These are phyloP conservation scores for Globomyces pollinis-pini DNA, from an alignment of 192 early-diverging fungal species.

Conservation along the genomic window DNA sequence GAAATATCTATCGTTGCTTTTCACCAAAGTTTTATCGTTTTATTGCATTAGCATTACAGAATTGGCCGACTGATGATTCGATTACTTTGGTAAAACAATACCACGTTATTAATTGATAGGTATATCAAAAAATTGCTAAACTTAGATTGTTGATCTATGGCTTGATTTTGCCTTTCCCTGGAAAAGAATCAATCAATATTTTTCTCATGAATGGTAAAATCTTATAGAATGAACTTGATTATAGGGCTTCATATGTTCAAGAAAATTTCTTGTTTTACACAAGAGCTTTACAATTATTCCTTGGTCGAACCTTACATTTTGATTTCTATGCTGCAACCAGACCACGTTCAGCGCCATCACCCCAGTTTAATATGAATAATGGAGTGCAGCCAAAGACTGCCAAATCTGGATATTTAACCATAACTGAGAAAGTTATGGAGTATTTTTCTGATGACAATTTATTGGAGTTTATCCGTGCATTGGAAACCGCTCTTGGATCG, in stretches of 20 bases:
- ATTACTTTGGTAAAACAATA: background rate
- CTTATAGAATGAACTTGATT: background rate
- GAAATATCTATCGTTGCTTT: background rate
- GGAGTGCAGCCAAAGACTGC: background rate
- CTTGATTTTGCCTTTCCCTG: slow-evolving; percentile 3
- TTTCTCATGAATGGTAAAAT: background rate
- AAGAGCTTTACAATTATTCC: background rate
- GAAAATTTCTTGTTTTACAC: slow-evolving; percentile 10
- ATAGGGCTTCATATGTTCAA: background rate
- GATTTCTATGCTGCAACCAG: slow-evolving; percentile 3
- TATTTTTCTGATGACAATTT: background rate
- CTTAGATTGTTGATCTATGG: slow-evolving; percentile 6
- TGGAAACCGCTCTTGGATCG: background rate
- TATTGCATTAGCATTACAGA: background rate
- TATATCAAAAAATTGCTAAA: background rate
- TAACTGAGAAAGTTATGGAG: background rate
- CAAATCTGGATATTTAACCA: background rate
- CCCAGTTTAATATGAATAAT: no score
- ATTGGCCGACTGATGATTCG: slow-evolving; percentile 1
- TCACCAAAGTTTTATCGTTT: background rate
- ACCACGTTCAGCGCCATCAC: background rate
- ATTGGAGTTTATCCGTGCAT: background rate
- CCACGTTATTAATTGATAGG: background rate
- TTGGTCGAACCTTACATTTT: background rate
- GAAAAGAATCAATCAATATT: background rate